Base-by-base conservation (phyloP, 352 stramenopile species). In the Thraustotheca clavata region DNA sequence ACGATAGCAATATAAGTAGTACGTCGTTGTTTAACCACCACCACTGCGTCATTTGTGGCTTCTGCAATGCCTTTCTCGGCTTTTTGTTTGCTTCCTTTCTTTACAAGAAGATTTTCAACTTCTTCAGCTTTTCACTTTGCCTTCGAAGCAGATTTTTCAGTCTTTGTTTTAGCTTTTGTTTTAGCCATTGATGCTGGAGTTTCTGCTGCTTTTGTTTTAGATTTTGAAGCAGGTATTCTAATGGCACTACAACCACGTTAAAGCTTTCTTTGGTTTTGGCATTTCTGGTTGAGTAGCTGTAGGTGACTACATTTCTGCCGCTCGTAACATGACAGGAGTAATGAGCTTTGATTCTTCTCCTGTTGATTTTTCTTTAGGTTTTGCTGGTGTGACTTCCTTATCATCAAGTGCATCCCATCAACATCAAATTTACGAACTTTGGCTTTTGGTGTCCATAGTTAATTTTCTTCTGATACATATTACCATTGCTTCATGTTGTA, bases 1-100 rank as follows among this genome's bases (percentile, higher is more conserved):
- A 5, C 7, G 35, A 35, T 24, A 29, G 29, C 43, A 40, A n/a
- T 62, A 12, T 72, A 69, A 47, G 65, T 71, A 24, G 18, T 67
- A 41, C 46, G 71, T 71, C 43, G 77, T 77, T 6, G 79, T 77
- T 0, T 79, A 87, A 57, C 86, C 77, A 46, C 43, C 86, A 88
- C 8, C 86, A 61, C 32, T 75, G 82, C 33, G 71, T 77, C 6
- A 73, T 49, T 22, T 75, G 63, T 27, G 43, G 43, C 9, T 11
- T 24, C 43, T 6, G 24, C 27, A 27, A 27, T n/a, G 39, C n/a
- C 34, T 31, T 52, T 52, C 2, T n/a, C n/a, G n/a, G 9, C 43
- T 31, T 47, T 47, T n/a, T 24, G 39, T 47, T 47, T 47, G 39
- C n/a, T 47, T 47, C 27, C 39, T 24, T 47, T 47, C 4, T n/a